Percentiles rank a stretch among this genome's conserved stretches.
phyloP scores from a whole-genome alignment of 2,329 filamentous ascomycete species.

The Fusarium sp. region DNA sequence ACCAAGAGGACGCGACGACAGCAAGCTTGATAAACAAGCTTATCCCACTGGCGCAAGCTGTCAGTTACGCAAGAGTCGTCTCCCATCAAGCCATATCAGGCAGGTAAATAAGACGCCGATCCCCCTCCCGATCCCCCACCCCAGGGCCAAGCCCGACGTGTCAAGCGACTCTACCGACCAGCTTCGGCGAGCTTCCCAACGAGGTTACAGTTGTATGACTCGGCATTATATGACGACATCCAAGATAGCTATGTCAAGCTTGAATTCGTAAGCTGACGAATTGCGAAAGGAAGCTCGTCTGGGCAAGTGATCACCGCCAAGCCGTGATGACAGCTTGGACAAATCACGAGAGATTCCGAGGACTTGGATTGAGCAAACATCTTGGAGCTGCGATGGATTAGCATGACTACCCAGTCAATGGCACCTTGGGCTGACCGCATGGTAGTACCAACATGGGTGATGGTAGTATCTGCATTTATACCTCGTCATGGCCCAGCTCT shows the following conservation, averaged over 20 bases:
- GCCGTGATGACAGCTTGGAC: slow-evolving; percentile 14
- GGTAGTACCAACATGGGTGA: slow-evolving; percentile 2
- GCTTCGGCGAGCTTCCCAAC: slow-evolving; percentile 31
- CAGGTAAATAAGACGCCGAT: slow-evolving; percentile 23
- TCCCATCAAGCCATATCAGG: slow-evolving; percentile 25
- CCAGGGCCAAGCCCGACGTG: slow-evolving; percentile 20
- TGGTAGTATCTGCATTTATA: slow-evolving; percentile 37
- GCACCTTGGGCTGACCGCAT: slow-evolving; percentile 26
- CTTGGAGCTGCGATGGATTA: slow-evolving; percentile 15
- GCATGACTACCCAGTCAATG: slow-evolving; percentile 10
- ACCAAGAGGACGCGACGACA: slow-evolving; percentile 1
- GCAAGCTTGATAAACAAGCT: slow-evolving; percentile 17
- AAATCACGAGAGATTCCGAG: slow-evolving; percentile 20
- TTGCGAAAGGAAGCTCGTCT: slow-evolving; percentile 28
- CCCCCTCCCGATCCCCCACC: slow-evolving; percentile 20
- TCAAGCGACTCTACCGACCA: not conserved
- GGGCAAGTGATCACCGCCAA: not conserved
- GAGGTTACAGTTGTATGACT: slow-evolving; percentile 19
- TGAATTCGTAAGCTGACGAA: slow-evolving; percentile 31
- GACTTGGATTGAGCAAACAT: slow-evolving; percentile 15
- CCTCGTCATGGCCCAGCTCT: slow-evolving; percentile 8
- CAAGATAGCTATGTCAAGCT: slow-evolving; percentile 24
- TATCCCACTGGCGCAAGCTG: slow-evolving; percentile 8
- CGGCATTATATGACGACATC: slow-evolving; percentile 38
- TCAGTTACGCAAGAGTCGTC: slow-evolving; percentile 27